Evolutionary conservation across 768 basidiomycete species (phyloP).

Genomic region (Rubroboletus pulcherrimus): DNA sequence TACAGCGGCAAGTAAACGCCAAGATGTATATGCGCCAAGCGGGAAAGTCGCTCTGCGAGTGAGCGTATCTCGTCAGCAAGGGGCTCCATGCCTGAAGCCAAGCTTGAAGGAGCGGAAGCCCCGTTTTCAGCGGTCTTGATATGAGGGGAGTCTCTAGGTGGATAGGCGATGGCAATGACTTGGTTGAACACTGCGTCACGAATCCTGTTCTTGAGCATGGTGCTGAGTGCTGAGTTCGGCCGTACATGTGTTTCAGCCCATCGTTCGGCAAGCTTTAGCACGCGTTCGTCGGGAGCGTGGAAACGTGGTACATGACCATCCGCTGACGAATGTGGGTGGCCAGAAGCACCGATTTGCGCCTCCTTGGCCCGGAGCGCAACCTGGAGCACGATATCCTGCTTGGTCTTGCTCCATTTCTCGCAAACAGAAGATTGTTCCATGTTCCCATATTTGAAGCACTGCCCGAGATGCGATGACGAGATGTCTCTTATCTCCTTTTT

Average conservation of each 20-base stretch:
- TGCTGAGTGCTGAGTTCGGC: conserved; percentile 53
- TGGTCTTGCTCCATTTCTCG: conserved; percentile 52
- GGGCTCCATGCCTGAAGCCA: conserved; percentile 65
- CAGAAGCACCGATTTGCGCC: conserved; percentile 27
- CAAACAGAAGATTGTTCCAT: conserved; percentile 22
- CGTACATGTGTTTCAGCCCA: conserved; percentile 73
- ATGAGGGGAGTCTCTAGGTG: conserved; percentile 38
- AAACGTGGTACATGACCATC: conserved; percentile 22
- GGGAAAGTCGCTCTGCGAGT: conserved; percentile 67
- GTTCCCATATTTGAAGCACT: conserved; percentile 45
- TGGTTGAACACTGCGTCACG: conserved; percentile 59
- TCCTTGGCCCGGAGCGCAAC: conserved; percentile 66
- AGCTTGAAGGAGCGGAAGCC: conserved; percentile 4
- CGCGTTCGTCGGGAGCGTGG: conserved; percentile 44
- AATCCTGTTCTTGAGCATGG: conserved; percentile 59
- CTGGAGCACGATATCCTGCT: conserved; percentile 70
- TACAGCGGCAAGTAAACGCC: conserved; percentile 76
- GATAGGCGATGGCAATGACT: conserved; percentile 53
- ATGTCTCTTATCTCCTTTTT: conserved; percentile 77
- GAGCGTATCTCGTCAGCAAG: conserved; percentile 61
- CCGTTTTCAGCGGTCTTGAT: conserved; percentile 26
- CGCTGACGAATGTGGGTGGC: conserved; percentile 24
- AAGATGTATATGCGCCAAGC: conserved; percentile 70
- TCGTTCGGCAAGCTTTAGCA: conserved; percentile 58
- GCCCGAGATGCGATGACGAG: conserved; percentile 53